Conservation (phyloP, 1,284 basidiomycete species). For the Golubevia pallescens region DNA sequence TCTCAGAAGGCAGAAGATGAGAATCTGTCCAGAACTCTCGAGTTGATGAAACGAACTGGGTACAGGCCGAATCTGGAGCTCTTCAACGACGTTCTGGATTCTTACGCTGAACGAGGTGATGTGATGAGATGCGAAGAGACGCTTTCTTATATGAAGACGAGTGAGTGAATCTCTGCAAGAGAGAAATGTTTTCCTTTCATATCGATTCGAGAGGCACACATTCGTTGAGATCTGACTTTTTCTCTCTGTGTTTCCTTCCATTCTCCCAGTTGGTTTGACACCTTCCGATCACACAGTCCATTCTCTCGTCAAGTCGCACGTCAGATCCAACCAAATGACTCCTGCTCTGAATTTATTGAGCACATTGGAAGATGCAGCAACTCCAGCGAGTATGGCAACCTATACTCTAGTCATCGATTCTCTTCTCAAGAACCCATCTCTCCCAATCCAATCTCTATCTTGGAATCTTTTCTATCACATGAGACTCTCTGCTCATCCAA, state of each 20-base stretch:
- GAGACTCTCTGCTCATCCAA: constrained; percentile 88
- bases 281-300: constrained; percentile 38
- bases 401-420: constrained; percentile 50
- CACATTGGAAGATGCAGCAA: constrained; percentile 19
- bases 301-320: constrained; percentile 41
- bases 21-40: constrained; percentile 10
- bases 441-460: constrained; percentile 42
- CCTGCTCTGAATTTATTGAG: constrained; percentile 35
- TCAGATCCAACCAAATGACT: constrained; percentile 14
- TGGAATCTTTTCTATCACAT: constrained; percentile 96
- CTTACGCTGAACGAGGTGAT: constrained; percentile 31
- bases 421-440: constrained; percentile 20
- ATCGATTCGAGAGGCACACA: no score
- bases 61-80: constrained; percentile 17
- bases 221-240: no score
- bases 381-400: constrained; percentile 43
- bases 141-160: constrained; percentile 14
- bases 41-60: constrained; percentile 24
- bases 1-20: neutral
- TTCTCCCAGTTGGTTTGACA: constrained; percentile 11
- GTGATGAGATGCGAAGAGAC: constrained; percentile 22
- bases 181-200: no score
- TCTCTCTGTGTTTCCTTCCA: no score
- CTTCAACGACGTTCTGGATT: constrained; percentile 38
- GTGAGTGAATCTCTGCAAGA: no score